phyloP scores from a whole-genome alignment of 2,329 filamentous ascomycete species.

The Fusarium neocosmosporiellum region DNA sequence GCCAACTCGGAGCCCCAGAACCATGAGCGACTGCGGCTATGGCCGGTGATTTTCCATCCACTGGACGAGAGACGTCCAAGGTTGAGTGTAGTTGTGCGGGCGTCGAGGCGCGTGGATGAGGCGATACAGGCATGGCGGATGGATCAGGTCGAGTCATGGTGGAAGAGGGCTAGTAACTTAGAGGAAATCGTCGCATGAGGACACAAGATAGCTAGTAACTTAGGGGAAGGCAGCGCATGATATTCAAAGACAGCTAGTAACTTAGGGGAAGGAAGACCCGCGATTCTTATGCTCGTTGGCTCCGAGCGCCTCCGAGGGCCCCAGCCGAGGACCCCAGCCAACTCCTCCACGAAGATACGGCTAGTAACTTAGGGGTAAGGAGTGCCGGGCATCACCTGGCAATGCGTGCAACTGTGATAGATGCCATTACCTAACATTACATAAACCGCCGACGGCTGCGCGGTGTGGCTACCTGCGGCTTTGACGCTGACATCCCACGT shows the following conservation, averaged over 20 bases:
- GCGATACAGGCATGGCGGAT: constrained; percentile 12
- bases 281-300: constrained; percentile 39
- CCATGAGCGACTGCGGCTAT: neutral
- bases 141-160: constrained; percentile 8
- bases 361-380: constrained; percentile 43
- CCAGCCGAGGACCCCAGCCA: neutral
- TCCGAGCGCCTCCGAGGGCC: constrained; percentile 13
- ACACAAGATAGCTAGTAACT: constrained; percentile 15
- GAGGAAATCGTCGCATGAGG: constrained; percentile 28
- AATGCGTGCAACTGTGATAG: constrained; percentile 1
- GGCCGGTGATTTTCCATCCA: neutral
- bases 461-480: constrained; percentile 39
- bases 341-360: constrained; percentile 35
- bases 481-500: constrained; percentile 40
- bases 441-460: constrained; percentile 31
- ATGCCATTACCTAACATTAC: constrained; percentile 45
- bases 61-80: neutral
- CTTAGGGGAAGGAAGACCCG: constrained; percentile 41
- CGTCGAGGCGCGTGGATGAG: constrained; percentile 27
- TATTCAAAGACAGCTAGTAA: constrained; percentile 39
- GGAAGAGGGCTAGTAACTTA: constrained; percentile 36
- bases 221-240: constrained; percentile 16
- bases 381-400: constrained; percentile 33
- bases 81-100: constrained; percentile 21
- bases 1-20: neutral